Base-by-base conservation (phyloP, 2,329 filamentous ascomycete species). In the Penicillium occitanis region DNA sequence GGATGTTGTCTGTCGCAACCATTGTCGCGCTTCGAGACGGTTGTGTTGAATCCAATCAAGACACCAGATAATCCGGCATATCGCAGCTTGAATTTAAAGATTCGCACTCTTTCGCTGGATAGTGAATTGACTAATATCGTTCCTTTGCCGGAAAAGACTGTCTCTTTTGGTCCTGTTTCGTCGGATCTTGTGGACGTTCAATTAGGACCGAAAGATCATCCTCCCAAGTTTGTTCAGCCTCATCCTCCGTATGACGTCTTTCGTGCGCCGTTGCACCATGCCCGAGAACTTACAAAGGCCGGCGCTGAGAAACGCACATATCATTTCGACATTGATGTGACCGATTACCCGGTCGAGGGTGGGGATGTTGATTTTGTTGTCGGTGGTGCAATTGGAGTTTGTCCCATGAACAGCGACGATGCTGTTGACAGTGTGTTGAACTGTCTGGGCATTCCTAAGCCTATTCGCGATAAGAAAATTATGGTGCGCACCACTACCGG, bases 221-320 rank as follows among this genome's bases (percentile, higher is more conserved):
- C 95, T 19, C 95, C 95, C 6, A 85, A 84, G 67, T 99, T 93
- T 73, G 93, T 99, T 63, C 92, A 97, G 76, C 95, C 95, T 30
- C 95, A 99, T 77, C 92, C 92, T 65, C 95, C 95, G 0, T 95
- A 96, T 79, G 85, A 94, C 70, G 93, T 98, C 68, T 96, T 91
- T 79, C 90, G 93, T 0, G 93, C 94, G n/a, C 92, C 89, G 69
- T 87, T 99, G 57, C 90, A 92, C 78, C 89, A 89, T 72, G 87
- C 92, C 2, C 90, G 95, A 65, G 93, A 97, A 79, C 82, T 99
- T 75, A 99, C 95, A 13, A 90, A 88, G 75, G 84, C 87, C 28
- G 94, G 94, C 25, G 95, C 95, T 5, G 92, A 97, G 83, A 99
- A 99, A 86, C 87, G 94, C 68, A 99, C 95, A 0, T 97, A 94